A percentile compares a stretch with the other conserved stretches of the same genome.
These are phyloP conservation scores for Beauveria sp. DNA, from an alignment of 2,329 filamentous ascomycete genomes.

Conservation along the genomic window DNA sequence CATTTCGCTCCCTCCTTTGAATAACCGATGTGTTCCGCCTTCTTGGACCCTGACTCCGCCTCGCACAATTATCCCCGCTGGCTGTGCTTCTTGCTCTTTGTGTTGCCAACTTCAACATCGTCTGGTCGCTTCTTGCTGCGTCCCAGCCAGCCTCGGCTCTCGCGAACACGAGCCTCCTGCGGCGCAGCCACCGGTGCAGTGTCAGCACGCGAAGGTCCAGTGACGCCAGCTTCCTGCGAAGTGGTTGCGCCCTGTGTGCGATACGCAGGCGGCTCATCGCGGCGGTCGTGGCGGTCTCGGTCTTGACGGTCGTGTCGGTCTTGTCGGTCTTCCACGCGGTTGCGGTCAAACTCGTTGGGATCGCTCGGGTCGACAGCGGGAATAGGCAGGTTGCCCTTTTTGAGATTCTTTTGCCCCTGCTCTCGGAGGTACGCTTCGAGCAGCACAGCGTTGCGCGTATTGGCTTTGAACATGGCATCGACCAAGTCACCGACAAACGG, in stretches of 20 bases:
- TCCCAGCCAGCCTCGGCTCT: constrained; percentile 21
- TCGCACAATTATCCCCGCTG: constrained; percentile 12
- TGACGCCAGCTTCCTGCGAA: constrained; percentile 6
- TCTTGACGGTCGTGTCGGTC: background rate
- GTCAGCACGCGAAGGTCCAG: background rate
- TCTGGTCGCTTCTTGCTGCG: constrained; percentile 21
- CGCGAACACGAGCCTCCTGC: constrained; percentile 19
- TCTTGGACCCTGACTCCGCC: background rate
- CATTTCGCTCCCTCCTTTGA: background rate
- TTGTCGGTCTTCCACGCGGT: background rate
- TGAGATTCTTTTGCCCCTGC: constrained; percentile 54
- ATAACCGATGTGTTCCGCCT: background rate
- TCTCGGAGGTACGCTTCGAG: constrained; percentile 61
- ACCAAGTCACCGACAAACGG: constrained; percentile 70
- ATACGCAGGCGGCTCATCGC: constrained; percentile 19
- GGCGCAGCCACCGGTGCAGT: background rate
- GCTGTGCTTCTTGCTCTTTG: background rate
- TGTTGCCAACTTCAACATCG: constrained; percentile 24
- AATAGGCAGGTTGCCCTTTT: constrained; percentile 36
- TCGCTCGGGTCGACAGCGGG: constrained; percentile 45
- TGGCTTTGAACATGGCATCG: constrained; percentile 67
- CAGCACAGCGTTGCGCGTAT: constrained; percentile 66
- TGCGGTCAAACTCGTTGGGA: constrained; percentile 42
- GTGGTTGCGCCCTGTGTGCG: constrained; percentile 18
- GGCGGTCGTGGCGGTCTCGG: background rate